Percentiles rank a stretch among this genome's conserved stretches.
phyloP scores from a whole-genome alignment of 192 early-diverging fungal species.

The Umbelopsis sp. region DNA sequence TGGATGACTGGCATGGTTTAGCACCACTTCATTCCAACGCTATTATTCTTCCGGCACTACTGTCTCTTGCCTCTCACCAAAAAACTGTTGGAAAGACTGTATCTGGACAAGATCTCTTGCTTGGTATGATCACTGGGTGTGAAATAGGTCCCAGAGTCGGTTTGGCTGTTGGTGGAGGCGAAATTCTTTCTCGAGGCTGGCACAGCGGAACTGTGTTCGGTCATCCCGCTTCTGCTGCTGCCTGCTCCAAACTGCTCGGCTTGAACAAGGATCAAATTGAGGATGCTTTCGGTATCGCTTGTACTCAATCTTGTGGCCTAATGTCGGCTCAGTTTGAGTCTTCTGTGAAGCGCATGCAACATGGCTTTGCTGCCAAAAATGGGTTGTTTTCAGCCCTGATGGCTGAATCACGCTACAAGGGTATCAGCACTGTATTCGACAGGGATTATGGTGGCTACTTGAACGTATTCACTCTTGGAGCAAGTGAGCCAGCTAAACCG shows the following conservation, averaged over 20 bases:
- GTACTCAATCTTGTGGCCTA: slow-evolving; percentile 23
- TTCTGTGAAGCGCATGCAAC: slow-evolving; percentile 29
- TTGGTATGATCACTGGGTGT: slow-evolving; percentile 20
- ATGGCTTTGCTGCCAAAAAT: slow-evolving; percentile 26
- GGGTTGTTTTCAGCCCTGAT: slow-evolving; percentile 24
- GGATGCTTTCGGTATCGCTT: slow-evolving; percentile 29
- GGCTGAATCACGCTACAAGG: slow-evolving; percentile 24
- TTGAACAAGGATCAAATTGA: slow-evolving; percentile 19
- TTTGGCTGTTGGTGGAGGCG: slow-evolving; percentile 22
- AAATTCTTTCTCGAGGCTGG: slow-evolving; percentile 31
- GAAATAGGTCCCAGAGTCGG: slow-evolving; percentile 30
- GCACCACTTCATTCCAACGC: slow-evolving; percentile 25
- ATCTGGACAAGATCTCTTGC: slow-evolving; percentile 23
- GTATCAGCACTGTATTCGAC: slow-evolving; percentile 25
- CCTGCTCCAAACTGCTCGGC: slow-evolving; percentile 19
- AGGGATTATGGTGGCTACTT: slow-evolving; percentile 24
- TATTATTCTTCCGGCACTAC: slow-evolving; percentile 23
- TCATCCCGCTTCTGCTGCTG: slow-evolving; percentile 26
- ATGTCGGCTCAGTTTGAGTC: slow-evolving; percentile 30
- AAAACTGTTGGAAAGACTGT: background rate
- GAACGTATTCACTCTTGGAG: slow-evolving; percentile 18
- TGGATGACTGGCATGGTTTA: slow-evolving; percentile 25
- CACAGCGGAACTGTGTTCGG: slow-evolving; percentile 33
- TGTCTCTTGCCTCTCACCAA: slow-evolving; percentile 4
- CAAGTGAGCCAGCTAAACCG: background rate